Percentiles rank a stretch among this genome's conserved stretches.
Conservation (phyloP, 768 basidiomycete species). For the Royoungia palumana region DNA sequence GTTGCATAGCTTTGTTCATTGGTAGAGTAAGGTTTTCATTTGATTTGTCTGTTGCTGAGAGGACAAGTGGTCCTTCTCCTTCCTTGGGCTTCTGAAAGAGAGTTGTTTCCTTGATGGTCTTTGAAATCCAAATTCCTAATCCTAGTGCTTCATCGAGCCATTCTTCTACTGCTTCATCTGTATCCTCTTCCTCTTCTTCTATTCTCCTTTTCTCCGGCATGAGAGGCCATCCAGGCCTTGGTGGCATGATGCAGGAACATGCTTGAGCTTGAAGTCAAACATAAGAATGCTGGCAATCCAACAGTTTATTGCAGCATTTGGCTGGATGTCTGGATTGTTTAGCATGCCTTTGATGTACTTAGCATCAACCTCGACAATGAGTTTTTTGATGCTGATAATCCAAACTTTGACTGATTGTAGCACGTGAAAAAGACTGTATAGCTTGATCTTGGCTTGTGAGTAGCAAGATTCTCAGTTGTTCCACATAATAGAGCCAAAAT, state of each 20-base stretch:
- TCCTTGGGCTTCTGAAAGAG: neutral
- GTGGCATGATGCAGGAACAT: constrained; percentile 23
- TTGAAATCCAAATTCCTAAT: constrained; percentile 4
- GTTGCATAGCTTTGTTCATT: neutral
- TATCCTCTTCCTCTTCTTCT: constrained; percentile 16
- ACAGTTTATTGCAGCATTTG: constrained; percentile 29
- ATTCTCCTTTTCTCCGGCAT: constrained; percentile 10
- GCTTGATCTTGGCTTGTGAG: constrained; percentile 25
- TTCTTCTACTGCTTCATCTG: too few relatives aligned
- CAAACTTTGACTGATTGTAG: constrained; percentile 22
- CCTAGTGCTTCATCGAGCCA: constrained; percentile 21
- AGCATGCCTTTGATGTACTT: constrained; percentile 42
- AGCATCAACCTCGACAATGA: constrained; percentile 39
- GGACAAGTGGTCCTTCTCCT: neutral
- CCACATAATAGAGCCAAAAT: constrained; percentile 39
- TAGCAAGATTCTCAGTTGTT: constrained; percentile 19
- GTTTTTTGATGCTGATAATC: too few relatives aligned
- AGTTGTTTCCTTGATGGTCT: neutral
- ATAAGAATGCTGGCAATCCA: constrained; percentile 28
- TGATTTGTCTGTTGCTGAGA: neutral
- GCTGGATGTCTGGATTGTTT: constrained; percentile 30
- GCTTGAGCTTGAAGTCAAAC: constrained; percentile 32
- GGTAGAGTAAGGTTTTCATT: neutral
- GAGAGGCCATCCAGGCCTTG: constrained; percentile 33
- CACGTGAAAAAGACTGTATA: constrained; percentile 27